phyloP scores from a whole-genome alignment of 805 yeast genomes.

The Priceomyces haplophilus region DNA sequence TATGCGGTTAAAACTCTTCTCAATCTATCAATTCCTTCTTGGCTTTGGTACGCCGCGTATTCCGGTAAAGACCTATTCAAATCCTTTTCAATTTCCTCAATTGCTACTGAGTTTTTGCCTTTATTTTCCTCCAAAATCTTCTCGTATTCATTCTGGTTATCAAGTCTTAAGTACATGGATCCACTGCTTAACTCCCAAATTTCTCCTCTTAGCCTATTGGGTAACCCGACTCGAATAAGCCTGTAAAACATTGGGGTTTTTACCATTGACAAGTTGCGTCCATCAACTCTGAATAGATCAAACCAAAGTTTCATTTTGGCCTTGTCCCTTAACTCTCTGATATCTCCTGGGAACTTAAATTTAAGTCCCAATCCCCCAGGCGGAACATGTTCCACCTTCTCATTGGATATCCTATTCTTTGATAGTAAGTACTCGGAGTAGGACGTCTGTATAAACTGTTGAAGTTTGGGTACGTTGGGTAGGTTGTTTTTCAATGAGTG shows the following conservation, averaged over 20 bases:
- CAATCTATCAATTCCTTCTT: constrained; percentile 80
- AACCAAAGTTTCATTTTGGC: constrained; percentile 91
- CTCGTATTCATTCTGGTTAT: constrained; percentile 58
- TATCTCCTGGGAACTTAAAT: constrained; percentile 88
- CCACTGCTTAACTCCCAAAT: constrained; percentile 94
- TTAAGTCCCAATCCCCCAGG: constrained; percentile 82
- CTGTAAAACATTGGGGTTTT: constrained; percentile 76
- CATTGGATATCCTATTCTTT: constrained; percentile 48
- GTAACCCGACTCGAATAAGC: constrained; percentile 84
- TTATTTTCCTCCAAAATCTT: constrained; percentile 56
- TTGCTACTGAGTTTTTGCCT: constrained; percentile 71
- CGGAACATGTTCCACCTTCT: constrained; percentile 53
- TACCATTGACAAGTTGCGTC: constrained; percentile 75
- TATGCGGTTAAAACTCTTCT: constrained; percentile 90
- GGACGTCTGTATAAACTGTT: constrained; percentile 63
- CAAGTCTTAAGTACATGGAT: constrained; percentile 69
- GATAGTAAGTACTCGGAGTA: constrained; percentile 82
- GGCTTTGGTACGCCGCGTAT: constrained; percentile 86
- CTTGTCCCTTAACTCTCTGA: constrained; percentile 71
- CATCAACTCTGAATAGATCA: constrained; percentile 80
- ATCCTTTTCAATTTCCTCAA: constrained; percentile 96
- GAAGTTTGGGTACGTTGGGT: constrained; percentile 57
- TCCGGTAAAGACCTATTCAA: constrained; percentile 93
- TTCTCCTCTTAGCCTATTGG: constrained; percentile 93
- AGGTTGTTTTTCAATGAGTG: constrained; percentile 60